Conservation (phyloP, 306 rosid genomes). For the Rubus parviflorus region DNA sequence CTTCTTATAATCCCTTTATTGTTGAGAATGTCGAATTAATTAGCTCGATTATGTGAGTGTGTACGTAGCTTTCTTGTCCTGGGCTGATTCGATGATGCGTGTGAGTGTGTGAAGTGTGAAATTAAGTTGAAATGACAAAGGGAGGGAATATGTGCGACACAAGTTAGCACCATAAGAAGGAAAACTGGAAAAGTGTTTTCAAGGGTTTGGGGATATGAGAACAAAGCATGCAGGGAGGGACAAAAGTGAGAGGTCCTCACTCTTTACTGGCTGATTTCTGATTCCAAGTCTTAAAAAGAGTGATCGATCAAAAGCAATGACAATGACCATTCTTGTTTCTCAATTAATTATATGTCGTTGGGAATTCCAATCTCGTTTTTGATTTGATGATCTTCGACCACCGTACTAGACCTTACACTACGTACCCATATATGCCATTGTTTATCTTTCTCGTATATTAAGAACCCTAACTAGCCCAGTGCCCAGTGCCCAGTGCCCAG, state of each 20-base stretch:
- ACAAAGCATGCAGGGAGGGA: conserved; percentile 8
- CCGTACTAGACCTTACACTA: not conserved
- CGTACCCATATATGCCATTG: not conserved
- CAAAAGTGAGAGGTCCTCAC: conserved; percentile 31
- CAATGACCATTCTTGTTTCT: conserved; percentile 17
- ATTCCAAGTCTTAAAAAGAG: conserved; percentile 22
- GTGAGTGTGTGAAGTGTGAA: not conserved
- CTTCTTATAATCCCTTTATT: too few species aligned
- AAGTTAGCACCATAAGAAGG: conserved; percentile 23
- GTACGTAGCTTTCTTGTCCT: not conserved
- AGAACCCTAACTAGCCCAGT: not conserved
- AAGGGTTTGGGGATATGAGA: conserved; percentile 19
- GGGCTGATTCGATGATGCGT: not conserved
- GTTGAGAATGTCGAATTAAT: too few species aligned
- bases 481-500: too few species aligned
- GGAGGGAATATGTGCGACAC: conserved; percentile 39
- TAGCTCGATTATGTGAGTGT: too few species aligned
- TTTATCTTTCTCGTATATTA: conserved; percentile 2
- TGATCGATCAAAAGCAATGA: conserved; percentile 21
- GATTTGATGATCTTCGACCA: not conserved
- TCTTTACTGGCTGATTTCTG: not conserved
- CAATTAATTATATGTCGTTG: not conserved
- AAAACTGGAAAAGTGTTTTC: conserved; percentile 29
- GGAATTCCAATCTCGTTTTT: conserved; percentile 21
- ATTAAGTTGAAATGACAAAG: not conserved